Evolutionary conservation across 2,329 filamentous ascomycete genomes (phyloP).

Genomic region (Claviceps fusiformis): DNA sequence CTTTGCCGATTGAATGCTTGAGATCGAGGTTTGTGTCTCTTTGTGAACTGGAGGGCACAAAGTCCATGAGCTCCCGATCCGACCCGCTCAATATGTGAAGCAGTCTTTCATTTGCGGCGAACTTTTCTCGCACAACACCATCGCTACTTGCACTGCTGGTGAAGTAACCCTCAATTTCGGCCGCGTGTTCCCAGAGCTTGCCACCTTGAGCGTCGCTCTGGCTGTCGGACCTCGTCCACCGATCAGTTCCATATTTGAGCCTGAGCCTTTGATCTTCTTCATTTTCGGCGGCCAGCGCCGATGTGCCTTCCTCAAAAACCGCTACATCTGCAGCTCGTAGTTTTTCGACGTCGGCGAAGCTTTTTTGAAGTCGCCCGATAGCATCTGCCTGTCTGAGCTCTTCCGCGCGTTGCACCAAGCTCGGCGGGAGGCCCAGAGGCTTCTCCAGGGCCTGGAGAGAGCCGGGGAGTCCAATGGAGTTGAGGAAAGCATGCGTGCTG

Average conservation of each 20-base stretch:
- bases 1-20: slow-evolving; percentile 61
- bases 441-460: slow-evolving; percentile 92
- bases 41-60: slow-evolving; percentile 73
- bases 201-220: slow-evolving; percentile 49
- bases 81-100: slow-evolving; percentile 66
- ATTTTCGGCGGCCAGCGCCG: slow-evolving; percentile 64
- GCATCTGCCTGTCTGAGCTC: slow-evolving; percentile 88
- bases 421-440: slow-evolving; percentile 76
- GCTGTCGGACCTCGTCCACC: slow-evolving; percentile 64
- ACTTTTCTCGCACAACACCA: slow-evolving; percentile 58
- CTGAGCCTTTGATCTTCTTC: slow-evolving; percentile 69
- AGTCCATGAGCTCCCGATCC: slow-evolving; percentile 71
- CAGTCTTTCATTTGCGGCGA: slow-evolving; percentile 59
- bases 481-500: slow-evolving; percentile 63
- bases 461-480: slow-evolving; percentile 76
- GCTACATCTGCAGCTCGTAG: slow-evolving; percentile 67
- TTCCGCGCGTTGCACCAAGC: slow-evolving; percentile 77
- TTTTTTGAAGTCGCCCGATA: slow-evolving; percentile 59
- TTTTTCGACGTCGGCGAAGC: slow-evolving; percentile 80
- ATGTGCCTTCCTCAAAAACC: slow-evolving; percentile 71
- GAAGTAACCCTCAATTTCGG: slow-evolving; percentile 79
- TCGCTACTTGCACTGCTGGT: slow-evolving; percentile 46
- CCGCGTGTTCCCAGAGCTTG: slow-evolving; percentile 62
- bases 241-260: slow-evolving; percentile 69
- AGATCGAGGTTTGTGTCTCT: slow-evolving; percentile 68